These are phyloP conservation scores for Fusarium brachygibbosum DNA, from an alignment of 2,329 filamentous ascomycete genomes.

Conservation along the genomic window DNA sequence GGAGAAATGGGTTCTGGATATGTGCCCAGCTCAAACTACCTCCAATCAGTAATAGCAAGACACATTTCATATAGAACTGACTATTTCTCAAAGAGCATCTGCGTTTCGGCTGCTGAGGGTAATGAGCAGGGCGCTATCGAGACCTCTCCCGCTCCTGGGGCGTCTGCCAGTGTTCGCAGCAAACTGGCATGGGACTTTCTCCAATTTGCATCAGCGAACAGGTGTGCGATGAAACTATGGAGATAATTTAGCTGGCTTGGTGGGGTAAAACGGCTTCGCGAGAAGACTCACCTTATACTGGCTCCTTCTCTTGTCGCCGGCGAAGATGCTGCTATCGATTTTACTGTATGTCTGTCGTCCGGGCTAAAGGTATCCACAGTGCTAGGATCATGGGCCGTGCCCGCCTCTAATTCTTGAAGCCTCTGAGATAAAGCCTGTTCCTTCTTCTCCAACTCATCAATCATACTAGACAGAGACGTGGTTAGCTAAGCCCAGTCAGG, in stretches of 20 bases:
- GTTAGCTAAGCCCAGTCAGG: rapidly evolving
- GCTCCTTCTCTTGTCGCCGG: constrained; percentile 16
- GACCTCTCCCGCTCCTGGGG: neutral
- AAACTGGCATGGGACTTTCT: constrained; percentile 24
- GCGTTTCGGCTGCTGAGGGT: constrained; percentile 5
- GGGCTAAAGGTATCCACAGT: constrained; percentile 11
- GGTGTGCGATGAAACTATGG: constrained; percentile 22
- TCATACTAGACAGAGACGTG: neutral
- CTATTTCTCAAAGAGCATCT: constrained; percentile 27
- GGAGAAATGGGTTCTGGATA: constrained; percentile 22
- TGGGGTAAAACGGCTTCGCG: neutral
- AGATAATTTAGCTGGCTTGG: neutral
- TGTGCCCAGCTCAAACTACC: constrained; percentile 28
- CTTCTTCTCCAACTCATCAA: constrained; percentile 25
- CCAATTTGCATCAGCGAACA: constrained; percentile 18
- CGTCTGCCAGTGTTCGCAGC: constrained; percentile 17
- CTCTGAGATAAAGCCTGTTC: constrained; percentile 13
- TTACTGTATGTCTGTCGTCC: constrained; percentile 22
- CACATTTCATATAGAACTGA: neutral
- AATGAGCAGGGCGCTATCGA: constrained; percentile 13
- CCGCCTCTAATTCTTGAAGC: neutral
- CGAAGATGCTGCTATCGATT: constrained; percentile 22
- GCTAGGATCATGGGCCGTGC: rapidly evolving
- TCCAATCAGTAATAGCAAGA: rapidly evolving
- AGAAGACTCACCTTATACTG: constrained; percentile 12